Evolutionary conservation across 2,329 filamentous ascomycete genomes (phyloP).

Genomic region (Dactylonectria macrodidyma): DNA sequence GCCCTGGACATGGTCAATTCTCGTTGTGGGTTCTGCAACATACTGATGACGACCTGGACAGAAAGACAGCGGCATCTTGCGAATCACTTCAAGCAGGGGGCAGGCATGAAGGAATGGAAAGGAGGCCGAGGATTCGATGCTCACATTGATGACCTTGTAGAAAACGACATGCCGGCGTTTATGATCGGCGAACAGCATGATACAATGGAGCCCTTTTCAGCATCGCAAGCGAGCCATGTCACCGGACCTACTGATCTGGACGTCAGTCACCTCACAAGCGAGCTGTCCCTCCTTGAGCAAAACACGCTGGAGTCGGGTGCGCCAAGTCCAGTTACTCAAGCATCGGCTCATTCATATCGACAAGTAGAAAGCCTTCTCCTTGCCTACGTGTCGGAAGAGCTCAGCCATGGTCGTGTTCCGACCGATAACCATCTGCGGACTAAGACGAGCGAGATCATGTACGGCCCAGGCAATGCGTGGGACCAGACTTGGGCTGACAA

Average conservation of each 20-base stretch:
- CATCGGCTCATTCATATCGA: conserved; percentile 9
- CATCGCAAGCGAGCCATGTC: conserved; percentile 9
- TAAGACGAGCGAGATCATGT: conserved; percentile 23
- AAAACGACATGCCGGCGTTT: conserved; percentile 23
- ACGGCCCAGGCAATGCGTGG: conserved; percentile 20
- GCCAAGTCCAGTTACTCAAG: neutral
- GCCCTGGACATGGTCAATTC: conserved; percentile 15
- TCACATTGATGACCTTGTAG: conserved; percentile 8
- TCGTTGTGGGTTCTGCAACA: conserved; percentile 21
- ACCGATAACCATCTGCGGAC: conserved; percentile 9
- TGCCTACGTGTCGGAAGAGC: conserved; percentile 5
- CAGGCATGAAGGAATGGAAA: conserved; percentile 21
- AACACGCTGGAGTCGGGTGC: no score
- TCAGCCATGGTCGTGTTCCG: conserved; percentile 19
- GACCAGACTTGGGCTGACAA: conserved; percentile 25
- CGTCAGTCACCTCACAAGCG: neutral
- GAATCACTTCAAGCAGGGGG: conserved; percentile 8
- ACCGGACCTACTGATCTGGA: neutral
- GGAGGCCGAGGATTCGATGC: conserved; percentile 19
- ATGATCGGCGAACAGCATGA: conserved; percentile 14
- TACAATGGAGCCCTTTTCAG: conserved; percentile 25
- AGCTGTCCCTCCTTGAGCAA: neutral
- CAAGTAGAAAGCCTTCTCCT: conserved; percentile 14
- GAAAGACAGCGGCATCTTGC: conserved; percentile 23
- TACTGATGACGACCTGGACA: conserved; percentile 4